phyloP scores from a whole-genome alignment of 2,329 filamentous ascomycete genomes.

The Pseudogymnoascus sp. region DNA sequence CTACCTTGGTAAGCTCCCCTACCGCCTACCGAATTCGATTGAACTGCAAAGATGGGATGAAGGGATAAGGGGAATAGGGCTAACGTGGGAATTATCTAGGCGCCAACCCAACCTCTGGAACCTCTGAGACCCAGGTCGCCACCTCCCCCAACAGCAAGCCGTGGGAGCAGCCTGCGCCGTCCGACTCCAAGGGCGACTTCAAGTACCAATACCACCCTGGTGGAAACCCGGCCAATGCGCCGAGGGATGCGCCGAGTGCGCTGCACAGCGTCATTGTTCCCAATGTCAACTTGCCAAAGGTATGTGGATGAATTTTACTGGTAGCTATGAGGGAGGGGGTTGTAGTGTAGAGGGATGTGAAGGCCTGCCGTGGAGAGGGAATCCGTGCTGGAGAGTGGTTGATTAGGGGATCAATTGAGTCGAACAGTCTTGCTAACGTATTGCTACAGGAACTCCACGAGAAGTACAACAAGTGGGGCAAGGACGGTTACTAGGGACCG shows the following conservation, averaged over 20 bases:
- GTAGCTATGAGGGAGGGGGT: too few relatives aligned
- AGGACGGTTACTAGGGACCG: constrained; percentile 64
- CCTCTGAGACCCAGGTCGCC: constrained; percentile 71
- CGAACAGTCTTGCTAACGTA: constrained; percentile 3
- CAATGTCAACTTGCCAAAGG: constrained; percentile 86
- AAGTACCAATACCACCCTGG: constrained; percentile 61
- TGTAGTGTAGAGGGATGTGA: not conserved
- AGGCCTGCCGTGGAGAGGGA: not conserved
- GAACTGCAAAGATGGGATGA: not conserved
- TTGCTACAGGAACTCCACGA: constrained; percentile 73
- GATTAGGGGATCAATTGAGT: not conserved
- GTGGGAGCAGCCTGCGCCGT: constrained; percentile 65
- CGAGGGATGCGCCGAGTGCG: constrained; percentile 88
- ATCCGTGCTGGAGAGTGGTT: not conserved
- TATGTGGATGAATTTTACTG: constrained; percentile 36
- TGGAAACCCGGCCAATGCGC: constrained; percentile 67
- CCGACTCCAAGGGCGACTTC: constrained; percentile 55
- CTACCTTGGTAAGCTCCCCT: constrained; percentile 62
- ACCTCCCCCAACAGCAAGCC: constrained; percentile 77
- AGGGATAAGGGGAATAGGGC: not conserved
- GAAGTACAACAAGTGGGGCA: constrained; percentile 99
- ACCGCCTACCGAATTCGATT: not conserved
- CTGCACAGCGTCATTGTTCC: constrained; percentile 93
- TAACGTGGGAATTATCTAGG: constrained; percentile 41
- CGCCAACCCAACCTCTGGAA: constrained; percentile 76